Percentiles rank a stretch among this genome's conserved stretches.
phyloP scores from a whole-genome alignment of 164 flowering plant species.

The Piper longum region DNA sequence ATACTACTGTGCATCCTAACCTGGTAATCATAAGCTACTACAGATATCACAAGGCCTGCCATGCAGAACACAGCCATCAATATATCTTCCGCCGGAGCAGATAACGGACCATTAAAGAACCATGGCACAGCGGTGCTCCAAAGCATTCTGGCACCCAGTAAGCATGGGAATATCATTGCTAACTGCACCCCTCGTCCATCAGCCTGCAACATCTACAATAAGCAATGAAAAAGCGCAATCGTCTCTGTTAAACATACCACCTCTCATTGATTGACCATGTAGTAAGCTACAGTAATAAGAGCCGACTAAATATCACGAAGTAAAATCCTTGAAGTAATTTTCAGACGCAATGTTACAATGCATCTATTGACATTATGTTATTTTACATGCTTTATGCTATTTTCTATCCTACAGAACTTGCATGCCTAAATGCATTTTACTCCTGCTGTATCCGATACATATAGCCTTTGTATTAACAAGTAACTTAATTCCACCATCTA shows the following conservation, averaged over 20 bases:
- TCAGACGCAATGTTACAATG: background rate
- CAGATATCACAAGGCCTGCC: conserved; percentile 43
- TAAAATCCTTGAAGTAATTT: background rate
- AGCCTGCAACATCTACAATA: conserved; percentile 35
- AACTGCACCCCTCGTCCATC: conserved; percentile 85
- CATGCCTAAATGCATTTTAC: background rate
- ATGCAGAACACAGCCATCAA: conserved; percentile 34
- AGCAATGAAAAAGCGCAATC: background rate
- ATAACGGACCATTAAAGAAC: conserved; percentile 42
- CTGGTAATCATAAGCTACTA: conserved; percentile 92
- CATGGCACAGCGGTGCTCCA: conserved; percentile 85
- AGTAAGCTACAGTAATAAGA: too few relatives aligned
- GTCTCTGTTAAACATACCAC: background rate
- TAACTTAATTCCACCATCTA: background rate
- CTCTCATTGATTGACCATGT: too few relatives aligned
- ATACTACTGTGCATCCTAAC: conserved; percentile 16
- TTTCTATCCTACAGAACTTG: background rate
- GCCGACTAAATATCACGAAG: background rate
- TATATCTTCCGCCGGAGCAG: conserved; percentile 46
- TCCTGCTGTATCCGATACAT: background rate
- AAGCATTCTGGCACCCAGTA: conserved; percentile 81
- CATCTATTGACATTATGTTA: background rate
- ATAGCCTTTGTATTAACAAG: background rate
- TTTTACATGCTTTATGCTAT: background rate
- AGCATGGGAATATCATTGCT: conserved; percentile 76